Conservation (phyloP, 2,329 filamentous ascomycete species). For the Neopestalotiopsis sp. region DNA sequence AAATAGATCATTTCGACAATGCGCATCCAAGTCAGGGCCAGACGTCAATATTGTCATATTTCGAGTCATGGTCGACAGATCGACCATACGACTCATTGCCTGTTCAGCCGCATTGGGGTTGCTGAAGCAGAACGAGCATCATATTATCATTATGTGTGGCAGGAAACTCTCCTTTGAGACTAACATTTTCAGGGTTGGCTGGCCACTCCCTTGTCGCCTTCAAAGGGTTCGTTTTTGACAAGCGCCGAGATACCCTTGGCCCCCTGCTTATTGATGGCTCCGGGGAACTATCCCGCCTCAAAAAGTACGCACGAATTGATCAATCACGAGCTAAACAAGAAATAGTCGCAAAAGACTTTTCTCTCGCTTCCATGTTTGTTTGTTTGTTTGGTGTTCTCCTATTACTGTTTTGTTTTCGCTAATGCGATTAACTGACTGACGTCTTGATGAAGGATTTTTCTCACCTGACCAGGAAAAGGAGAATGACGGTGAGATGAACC, state of each 20-base stretch:
- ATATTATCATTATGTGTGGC: background rate
- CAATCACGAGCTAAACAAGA: slow-evolving; percentile 20
- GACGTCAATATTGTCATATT: background rate
- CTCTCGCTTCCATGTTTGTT: background rate
- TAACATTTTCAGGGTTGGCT: slow-evolving; percentile 7
- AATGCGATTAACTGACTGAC: slow-evolving; percentile 10
- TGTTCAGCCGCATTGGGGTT: background rate
- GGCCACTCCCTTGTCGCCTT: slow-evolving; percentile 1
- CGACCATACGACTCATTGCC: background rate
- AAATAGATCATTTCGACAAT: slow-evolving; percentile 1
- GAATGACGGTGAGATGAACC: background rate
- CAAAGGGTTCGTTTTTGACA: slow-evolving; percentile 24
- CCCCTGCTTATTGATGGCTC: slow-evolving; percentile 22
- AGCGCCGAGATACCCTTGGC: slow-evolving; percentile 25
- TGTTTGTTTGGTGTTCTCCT: slow-evolving; percentile 12
- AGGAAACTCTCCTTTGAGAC: slow-evolving; percentile 4
- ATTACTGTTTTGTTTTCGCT: slow-evolving; percentile 21
- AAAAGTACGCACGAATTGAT: slow-evolving; percentile 16
- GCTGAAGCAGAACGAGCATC: slow-evolving; percentile 1
- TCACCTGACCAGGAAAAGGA: background rate
- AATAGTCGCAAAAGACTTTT: slow-evolving; percentile 1
- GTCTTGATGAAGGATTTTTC: slow-evolving; percentile 23
- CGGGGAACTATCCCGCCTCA: slow-evolving; percentile 29
- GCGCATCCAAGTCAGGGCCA: background rate
- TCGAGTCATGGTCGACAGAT: too few species aligned